Evolutionary conservation across 306 rosid genomes (phyloP).

Genomic region (Echinosophora koreensis): DNA sequence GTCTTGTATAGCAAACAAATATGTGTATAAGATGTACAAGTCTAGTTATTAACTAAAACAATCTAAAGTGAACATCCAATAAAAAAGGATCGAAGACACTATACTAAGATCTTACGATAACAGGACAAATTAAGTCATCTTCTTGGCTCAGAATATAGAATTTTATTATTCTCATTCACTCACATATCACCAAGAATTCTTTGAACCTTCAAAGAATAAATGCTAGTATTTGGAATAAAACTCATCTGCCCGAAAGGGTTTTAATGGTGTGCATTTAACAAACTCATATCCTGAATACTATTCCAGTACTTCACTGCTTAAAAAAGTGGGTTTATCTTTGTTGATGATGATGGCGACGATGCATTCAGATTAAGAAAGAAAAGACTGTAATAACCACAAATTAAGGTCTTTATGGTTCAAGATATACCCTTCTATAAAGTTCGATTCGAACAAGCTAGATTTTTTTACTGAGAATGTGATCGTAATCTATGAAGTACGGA

Average conservation of each 20-base stretch:
- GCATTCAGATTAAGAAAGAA: conserved; percentile 19
- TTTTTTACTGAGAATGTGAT: conserved; percentile 1
- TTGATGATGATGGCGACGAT: conserved; percentile 2
- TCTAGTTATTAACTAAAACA: not conserved
- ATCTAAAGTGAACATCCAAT: not conserved
- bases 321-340: conserved; percentile 28
- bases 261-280: conserved; percentile 30
- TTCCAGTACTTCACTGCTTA: conserved; percentile 14
- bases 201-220: conserved; percentile 43
- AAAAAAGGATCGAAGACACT: not conserved
- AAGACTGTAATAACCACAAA: conserved; percentile 26
- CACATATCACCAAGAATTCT: conserved; percentile 39
- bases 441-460: conserved; percentile 12
- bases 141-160: conserved; percentile 20
- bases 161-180: conserved; percentile 48
- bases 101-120: not conserved
- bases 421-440: not conserved
- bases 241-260: conserved; percentile 26
- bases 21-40: not conserved
- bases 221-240: conserved; percentile 43
- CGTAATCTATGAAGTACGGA: too few species aligned
- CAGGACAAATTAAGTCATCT: conserved; percentile 10
- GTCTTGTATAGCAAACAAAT: conserved; percentile 13
- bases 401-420: conserved; percentile 1
- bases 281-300: conserved; percentile 25